Evolutionary conservation across 2,329 filamentous ascomycete genomes (phyloP).

Genomic region (Cyphellophora europaea): DNA sequence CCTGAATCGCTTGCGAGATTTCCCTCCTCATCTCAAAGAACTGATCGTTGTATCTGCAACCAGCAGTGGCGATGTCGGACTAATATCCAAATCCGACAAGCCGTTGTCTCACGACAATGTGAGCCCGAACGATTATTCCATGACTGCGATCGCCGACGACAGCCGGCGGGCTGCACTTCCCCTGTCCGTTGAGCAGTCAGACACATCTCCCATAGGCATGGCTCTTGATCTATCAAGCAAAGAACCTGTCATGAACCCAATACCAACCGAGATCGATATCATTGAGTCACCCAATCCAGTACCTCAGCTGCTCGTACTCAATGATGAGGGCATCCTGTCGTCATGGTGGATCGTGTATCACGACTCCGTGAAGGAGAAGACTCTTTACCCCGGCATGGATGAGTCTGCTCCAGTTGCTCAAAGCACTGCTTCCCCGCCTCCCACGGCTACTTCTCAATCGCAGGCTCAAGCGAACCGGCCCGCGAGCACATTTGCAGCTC

Average conservation of each 20-base stretch:
- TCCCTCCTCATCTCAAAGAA: slow-evolving; percentile 71
- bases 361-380: slow-evolving; percentile 68
- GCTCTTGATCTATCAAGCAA: slow-evolving; percentile 75
- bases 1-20: slow-evolving; percentile 66
- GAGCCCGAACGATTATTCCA: slow-evolving; percentile 62
- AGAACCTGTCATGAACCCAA: slow-evolving; percentile 68
- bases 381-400: slow-evolving; percentile 63
- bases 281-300: slow-evolving; percentile 70
- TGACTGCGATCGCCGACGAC: slow-evolving; percentile 64
- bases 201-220: slow-evolving; percentile 71
- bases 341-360: slow-evolving; percentile 91
- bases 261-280: slow-evolving; percentile 66
- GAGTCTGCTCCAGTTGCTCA: slow-evolving; percentile 11
- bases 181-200: slow-evolving; percentile 52
- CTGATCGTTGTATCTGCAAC: slow-evolving; percentile 75
- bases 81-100: slow-evolving; percentile 64
- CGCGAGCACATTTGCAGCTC: neutral
- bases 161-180: slow-evolving; percentile 67
- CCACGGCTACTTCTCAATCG: slow-evolving; percentile 2
- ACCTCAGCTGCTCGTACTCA: slow-evolving; percentile 75
- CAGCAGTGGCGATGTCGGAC: slow-evolving; percentile 65
- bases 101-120: slow-evolving; percentile 54
- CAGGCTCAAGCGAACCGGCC: slow-evolving; percentile 8
- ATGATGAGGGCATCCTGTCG: slow-evolving; percentile 75
- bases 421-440: neutral